Conservation (phyloP, 257 asterid species). For the Striga asiatica region DNA sequence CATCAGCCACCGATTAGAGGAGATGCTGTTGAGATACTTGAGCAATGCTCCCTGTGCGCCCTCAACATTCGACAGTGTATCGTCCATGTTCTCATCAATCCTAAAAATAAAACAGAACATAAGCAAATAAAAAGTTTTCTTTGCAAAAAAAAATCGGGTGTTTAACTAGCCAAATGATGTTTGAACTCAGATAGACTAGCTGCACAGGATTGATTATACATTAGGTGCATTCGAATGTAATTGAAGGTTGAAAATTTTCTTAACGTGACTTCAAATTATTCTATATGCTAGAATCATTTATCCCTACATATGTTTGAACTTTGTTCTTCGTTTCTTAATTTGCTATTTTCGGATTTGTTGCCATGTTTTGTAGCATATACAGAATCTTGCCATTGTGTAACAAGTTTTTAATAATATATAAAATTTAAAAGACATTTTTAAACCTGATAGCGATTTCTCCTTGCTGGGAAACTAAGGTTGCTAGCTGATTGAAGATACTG, state of each 20-base stretch:
- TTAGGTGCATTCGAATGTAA: too few relatives aligned
- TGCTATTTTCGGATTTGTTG: too few relatives aligned
- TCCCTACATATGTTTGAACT: too few relatives aligned
- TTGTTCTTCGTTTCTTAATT: too few relatives aligned
- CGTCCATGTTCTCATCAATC: conserved; percentile 91
- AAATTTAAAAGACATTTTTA: neutral
- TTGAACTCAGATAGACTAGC: too few relatives aligned
- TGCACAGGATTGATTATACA: too few relatives aligned
- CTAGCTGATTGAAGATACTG: conserved; percentile 68
- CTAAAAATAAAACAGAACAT: conserved; percentile 25
- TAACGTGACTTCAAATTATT: too few relatives aligned
- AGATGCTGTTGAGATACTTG: conserved; percentile 83
- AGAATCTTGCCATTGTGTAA: neutral
- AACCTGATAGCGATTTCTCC: conserved; percentile 76
- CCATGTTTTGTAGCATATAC: neutral
- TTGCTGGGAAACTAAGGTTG: conserved; percentile 68
- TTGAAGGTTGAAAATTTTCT: too few relatives aligned
- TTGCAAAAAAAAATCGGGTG: too few relatives aligned
- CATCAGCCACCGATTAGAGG: conserved; percentile 95
- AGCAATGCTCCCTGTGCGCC: conserved; percentile 85
- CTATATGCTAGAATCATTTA: too few relatives aligned
- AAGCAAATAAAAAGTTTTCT: too few relatives aligned
- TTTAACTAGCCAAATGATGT: too few relatives aligned
- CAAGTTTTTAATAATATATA: neutral
- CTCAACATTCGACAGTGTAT: conserved; percentile 68